Percentiles rank a stretch among this genome's conserved stretches.
phyloP scores from a whole-genome alignment of 306 rosid species.

The Malus sieversii region DNA sequence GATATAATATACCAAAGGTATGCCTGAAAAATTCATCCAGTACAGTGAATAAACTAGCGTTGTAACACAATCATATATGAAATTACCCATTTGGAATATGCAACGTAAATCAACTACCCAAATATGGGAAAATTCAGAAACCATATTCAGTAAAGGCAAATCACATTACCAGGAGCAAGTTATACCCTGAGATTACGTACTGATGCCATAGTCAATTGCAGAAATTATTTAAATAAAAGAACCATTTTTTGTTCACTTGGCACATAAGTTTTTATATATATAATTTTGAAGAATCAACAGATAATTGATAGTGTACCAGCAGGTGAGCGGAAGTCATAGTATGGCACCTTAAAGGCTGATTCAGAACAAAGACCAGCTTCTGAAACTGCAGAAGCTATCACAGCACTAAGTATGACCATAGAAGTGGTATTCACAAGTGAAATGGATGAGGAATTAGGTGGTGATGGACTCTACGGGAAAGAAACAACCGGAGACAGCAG shows the following conservation, averaged over 20 bases:
- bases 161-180: neutral
- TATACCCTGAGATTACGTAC: neutral
- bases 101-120: neutral
- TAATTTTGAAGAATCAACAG: neutral
- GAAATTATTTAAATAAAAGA: neutral
- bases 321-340: constrained; percentile 81
- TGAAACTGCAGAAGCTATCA: constrained; percentile 79
- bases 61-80: neutral
- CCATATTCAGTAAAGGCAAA: neutral
- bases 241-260: neutral
- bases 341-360: constrained; percentile 87
- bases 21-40: neutral
- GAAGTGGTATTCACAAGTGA: constrained; percentile 81
- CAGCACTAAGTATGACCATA: constrained; percentile 90
- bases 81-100: neutral
- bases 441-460: constrained; percentile 47
- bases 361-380: constrained; percentile 85
- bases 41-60: constrained; percentile 5
- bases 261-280: neutral
- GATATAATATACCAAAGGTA: constrained; percentile 5
- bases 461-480: constrained; percentile 36
- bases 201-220: neutral
- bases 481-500: constrained; percentile 89
- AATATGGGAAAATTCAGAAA: neutral
- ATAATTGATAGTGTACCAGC: constrained; percentile 44